phyloP scores from a whole-genome alignment of 148 eudicot genomes.

The Camellia sinensis region DNA sequence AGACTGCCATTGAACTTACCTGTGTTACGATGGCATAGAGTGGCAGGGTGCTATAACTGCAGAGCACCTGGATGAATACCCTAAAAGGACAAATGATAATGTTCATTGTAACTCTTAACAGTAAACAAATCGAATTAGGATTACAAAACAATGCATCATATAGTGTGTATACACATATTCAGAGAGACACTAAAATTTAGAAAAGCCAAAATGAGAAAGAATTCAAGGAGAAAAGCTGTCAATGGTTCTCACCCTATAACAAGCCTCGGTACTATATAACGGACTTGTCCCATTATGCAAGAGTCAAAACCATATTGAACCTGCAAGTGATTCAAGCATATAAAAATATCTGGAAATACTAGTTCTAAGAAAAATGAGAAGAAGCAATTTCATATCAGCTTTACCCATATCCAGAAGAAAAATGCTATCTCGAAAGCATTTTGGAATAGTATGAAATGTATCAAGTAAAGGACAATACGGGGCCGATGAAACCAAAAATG shows the following conservation, averaged over 20 bases:
- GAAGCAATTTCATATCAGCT: not conserved
- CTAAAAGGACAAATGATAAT: slow-evolving; percentile 30
- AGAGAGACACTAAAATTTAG: no score
- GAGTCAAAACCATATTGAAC: slow-evolving; percentile 75
- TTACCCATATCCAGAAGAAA: slow-evolving; percentile 79
- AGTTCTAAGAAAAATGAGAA: not conserved
- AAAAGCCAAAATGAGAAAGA: not conserved
- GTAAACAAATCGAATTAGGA: not conserved
- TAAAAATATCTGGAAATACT: no score
- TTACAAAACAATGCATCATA: not conserved
- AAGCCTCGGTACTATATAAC: slow-evolving; percentile 57
- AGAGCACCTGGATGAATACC: slow-evolving; percentile 68
- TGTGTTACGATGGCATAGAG: slow-evolving; percentile 90
- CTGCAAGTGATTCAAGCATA: slow-evolving; percentile 17
- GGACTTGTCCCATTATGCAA: slow-evolving; percentile 73
- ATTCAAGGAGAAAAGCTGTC: not conserved
- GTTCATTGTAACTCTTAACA: not conserved
- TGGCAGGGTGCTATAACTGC: slow-evolving; percentile 91
- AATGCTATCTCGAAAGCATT: slow-evolving; percentile 74
- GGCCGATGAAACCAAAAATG: slow-evolving; percentile 75
- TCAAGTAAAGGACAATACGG: slow-evolving; percentile 49
- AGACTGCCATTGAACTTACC: slow-evolving; percentile 33
- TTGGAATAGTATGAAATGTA: slow-evolving; percentile 73
- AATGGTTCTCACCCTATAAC: slow-evolving; percentile 48
- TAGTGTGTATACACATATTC: no score